phyloP scores from a whole-genome alignment of 805 yeast genomes.

The Metschnikowia bowlesiae region DNA sequence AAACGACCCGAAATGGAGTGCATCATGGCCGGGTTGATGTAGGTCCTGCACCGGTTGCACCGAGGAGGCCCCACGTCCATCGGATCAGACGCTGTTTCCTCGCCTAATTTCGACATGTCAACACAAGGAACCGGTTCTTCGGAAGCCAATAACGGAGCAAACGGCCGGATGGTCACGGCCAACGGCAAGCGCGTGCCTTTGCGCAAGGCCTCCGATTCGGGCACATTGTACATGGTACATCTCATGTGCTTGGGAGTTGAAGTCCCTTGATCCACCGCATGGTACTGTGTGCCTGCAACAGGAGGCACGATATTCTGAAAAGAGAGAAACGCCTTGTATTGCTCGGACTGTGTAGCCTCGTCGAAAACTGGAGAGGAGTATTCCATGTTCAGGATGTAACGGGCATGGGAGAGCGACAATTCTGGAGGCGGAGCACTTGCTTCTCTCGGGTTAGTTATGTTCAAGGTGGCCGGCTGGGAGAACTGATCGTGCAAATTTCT shows the following conservation, averaged over 20 bases:
- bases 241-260: constrained; percentile 78
- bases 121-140: constrained; percentile 64
- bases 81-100: constrained; percentile 18
- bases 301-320: constrained; percentile 82
- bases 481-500: background rate
- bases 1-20: constrained; percentile 58
- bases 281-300: constrained; percentile 65
- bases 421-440: constrained; percentile 8
- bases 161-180: constrained; percentile 78
- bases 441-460: constrained; percentile 10
- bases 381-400: constrained; percentile 12
- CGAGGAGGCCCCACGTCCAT: constrained; percentile 67
- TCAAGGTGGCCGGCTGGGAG: constrained; percentile 1
- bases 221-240: constrained; percentile 77
- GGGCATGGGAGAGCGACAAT: constrained; percentile 11
- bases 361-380: constrained; percentile 12
- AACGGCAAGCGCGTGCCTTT: constrained; percentile 71
- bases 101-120: constrained; percentile 48
- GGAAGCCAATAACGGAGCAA: constrained; percentile 54
- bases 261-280: constrained; percentile 75
- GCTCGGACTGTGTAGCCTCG: constrained; percentile 5
- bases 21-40: constrained; percentile 79
- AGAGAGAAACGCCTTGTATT: constrained; percentile 53
- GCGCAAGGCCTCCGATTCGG: constrained; percentile 66
- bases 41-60: constrained; percentile 88